Evolutionary conservation across 345 rosid species (phyloP), one percentile per base, ranked within the genome.

Genomic region (Boechera stricta): DNA sequence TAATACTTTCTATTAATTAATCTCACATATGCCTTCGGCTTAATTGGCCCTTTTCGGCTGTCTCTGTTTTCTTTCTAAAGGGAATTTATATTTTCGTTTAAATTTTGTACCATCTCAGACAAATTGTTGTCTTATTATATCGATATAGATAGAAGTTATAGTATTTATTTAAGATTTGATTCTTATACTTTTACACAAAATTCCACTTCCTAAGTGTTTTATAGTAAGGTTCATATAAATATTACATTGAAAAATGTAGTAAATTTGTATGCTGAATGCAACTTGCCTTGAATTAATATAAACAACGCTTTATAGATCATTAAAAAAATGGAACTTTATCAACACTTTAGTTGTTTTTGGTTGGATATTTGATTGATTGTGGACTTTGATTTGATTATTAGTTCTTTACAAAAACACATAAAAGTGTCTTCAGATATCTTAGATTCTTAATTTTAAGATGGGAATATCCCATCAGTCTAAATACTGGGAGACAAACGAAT

Each of bases 401-500:
- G 39, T 49, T 49, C 35, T 75, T 39, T 76, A 9, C 52, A 49
- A 49, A 55, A 12, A 38, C 16, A 57, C 59, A 28, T 5, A 24
- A 26, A 75, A 48, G 8, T 38, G 62, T 48, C 15, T 66, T 16
- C 24, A 48, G 31, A 36, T 67, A 12, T 38, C 67, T 39, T 16
- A 68, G 54, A 59, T 39, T 60, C 67, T 68, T 29, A 28, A 38
- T 10, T 67, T 21, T 57, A 44, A 36, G 52, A 48, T 68, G 36
- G 69, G 61, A 67, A 67, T 51, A 69, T 76, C 69, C 68, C 38
- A 51, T 60, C 74, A 21, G 74, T 75, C 61, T 32, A 48, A 58
- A 28, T 57, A 54, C 0, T 38, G 62, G 63, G 79, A 60, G 56
- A 76, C 74, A 76, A 68, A 51, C 47, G 8, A 76, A 60, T 38